Evolutionary conservation across 352 stramenopile genomes (phyloP).

Genomic region (Pythium dissotocum): DNA sequence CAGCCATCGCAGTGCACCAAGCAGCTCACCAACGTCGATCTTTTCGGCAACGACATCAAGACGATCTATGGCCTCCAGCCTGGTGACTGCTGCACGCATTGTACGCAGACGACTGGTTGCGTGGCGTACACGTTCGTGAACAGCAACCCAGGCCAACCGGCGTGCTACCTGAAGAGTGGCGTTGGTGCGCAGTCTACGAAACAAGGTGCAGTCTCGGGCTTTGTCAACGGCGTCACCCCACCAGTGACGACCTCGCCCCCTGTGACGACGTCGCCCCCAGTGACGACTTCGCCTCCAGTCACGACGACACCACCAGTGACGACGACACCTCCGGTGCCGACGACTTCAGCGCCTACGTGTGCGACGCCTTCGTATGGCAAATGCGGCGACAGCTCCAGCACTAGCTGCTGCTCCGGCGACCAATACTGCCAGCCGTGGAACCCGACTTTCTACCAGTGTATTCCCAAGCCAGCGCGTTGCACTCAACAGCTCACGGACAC

Average conservation of each 20-base stretch:
- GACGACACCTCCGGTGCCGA: background rate
- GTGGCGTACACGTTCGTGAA: conserved; percentile 45
- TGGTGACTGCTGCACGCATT: conserved; percentile 34
- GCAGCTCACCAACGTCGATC: conserved; percentile 43
- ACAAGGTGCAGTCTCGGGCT: conserved; percentile 31
- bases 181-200: conserved; percentile 9
- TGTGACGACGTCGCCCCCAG: conserved; percentile 2
- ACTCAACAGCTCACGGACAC: conserved; percentile 42
- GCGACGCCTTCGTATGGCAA: conserved; percentile 15
- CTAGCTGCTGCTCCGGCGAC: conserved; percentile 39
- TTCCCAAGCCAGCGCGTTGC: conserved; percentile 35
- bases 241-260: background rate
- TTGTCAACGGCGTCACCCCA: conserved; percentile 17
- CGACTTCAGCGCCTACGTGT: conserved; percentile 13
- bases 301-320: background rate
- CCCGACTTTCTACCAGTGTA: conserved; percentile 46
- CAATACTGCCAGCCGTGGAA: conserved; percentile 57
- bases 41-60: conserved; percentile 45
- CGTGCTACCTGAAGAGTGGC: conserved; percentile 42
- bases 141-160: conserved; percentile 33
- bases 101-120: conserved; percentile 31
- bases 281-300: background rate
- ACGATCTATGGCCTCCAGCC: conserved; percentile 32
- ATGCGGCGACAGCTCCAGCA: conserved; percentile 26
- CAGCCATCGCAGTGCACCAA: conserved; percentile 34